A percentile compares a stretch with the other conserved stretches of the same genome.
Conservation (phyloP, 2,329 filamentous ascomycete species). For the Pseudopithomyces maydicus region DNA sequence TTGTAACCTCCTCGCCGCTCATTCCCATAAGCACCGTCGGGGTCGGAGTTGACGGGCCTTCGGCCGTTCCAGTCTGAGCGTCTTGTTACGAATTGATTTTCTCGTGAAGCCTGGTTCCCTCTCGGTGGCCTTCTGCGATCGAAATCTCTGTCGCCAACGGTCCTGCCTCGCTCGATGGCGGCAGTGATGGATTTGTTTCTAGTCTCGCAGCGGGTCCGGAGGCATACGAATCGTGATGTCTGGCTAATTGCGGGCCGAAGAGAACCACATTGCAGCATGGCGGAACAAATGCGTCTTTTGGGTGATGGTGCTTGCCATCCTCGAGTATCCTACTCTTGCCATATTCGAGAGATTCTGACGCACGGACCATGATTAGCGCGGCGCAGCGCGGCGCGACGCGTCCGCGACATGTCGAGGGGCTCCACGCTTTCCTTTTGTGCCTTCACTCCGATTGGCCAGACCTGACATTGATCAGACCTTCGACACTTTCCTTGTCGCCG, state of each 20-base stretch:
- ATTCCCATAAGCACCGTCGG: not conserved
- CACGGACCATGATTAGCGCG: not conserved
- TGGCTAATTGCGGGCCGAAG: slow-evolving; percentile 23
- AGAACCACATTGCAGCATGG: slow-evolving; percentile 27
- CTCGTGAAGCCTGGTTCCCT: not conserved
- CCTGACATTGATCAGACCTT: not conserved
- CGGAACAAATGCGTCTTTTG: slow-evolving; percentile 1
- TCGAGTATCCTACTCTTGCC: not conserved
- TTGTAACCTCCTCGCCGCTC: not conserved
- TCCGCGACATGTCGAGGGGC: not conserved
- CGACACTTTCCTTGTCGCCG: not conserved
- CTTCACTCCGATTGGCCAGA: not conserved
- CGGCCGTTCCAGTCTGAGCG: too few species aligned
- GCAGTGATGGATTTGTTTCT: slow-evolving; percentile 40
- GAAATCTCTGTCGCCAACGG: slow-evolving; percentile 4
- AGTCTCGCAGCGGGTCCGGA: slow-evolving; percentile 17
- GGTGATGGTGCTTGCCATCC: not conserved
- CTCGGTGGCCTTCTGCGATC: not conserved
- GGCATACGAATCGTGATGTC: slow-evolving; percentile 15
- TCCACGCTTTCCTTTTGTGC: not conserved
- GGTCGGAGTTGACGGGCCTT: not conserved
- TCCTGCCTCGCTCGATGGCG: slow-evolving; percentile 37
- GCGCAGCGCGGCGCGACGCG: not conserved
- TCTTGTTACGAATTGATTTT: not conserved
- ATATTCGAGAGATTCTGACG: not conserved